Evolutionary conservation across 805 yeast genomes (phyloP).

Genomic region (Zygoascus flipseniorum): DNA sequence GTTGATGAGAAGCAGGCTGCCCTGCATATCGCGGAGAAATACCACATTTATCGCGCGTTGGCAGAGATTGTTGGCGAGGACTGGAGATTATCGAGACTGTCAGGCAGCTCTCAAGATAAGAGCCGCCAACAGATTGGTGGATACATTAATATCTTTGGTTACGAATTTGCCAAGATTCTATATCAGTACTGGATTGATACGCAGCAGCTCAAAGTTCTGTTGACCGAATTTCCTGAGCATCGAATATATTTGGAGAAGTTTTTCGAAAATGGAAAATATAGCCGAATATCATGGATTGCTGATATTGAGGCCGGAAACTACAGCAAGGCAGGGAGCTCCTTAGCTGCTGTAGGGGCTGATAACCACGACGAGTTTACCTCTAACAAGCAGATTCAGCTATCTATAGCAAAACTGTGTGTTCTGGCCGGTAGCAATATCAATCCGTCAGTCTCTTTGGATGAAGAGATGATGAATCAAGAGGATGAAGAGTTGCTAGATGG

Average conservation of each 20-base stretch:
- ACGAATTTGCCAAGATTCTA: slow-evolving; percentile 56
- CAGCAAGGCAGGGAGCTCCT: slow-evolving; percentile 39
- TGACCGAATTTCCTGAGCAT: slow-evolving; percentile 43
- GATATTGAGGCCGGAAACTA: slow-evolving; percentile 47
- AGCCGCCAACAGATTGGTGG: slow-evolving; percentile 1
- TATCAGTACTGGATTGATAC: slow-evolving; percentile 49
- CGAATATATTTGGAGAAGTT: slow-evolving; percentile 43
- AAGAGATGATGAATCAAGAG: slow-evolving; percentile 2
- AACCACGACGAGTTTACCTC: slow-evolving; percentile 33
- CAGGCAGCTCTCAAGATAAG: slow-evolving; percentile 1
- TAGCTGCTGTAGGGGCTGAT: slow-evolving; percentile 30
- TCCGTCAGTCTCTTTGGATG: not conserved
- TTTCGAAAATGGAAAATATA: slow-evolving; percentile 33
- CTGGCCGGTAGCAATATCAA: slow-evolving; percentile 31
- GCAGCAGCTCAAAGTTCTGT: slow-evolving; percentile 44
- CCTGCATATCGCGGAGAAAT: slow-evolving; percentile 53
- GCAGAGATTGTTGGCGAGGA: slow-evolving; percentile 45
- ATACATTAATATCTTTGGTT: slow-evolving; percentile 40
- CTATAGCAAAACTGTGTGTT: slow-evolving; percentile 63
- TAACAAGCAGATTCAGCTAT: slow-evolving; percentile 48
- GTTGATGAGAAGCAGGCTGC: slow-evolving; percentile 47
- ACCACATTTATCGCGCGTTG: slow-evolving; percentile 56
- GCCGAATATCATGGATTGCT: slow-evolving; percentile 61
- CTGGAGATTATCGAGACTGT: slow-evolving; percentile 18
- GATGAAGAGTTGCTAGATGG: slow-evolving; percentile 28